Evolutionary conservation across 1,139 yeast genomes (phyloP).

Genomic region (Blastobotrys persicus): DNA sequence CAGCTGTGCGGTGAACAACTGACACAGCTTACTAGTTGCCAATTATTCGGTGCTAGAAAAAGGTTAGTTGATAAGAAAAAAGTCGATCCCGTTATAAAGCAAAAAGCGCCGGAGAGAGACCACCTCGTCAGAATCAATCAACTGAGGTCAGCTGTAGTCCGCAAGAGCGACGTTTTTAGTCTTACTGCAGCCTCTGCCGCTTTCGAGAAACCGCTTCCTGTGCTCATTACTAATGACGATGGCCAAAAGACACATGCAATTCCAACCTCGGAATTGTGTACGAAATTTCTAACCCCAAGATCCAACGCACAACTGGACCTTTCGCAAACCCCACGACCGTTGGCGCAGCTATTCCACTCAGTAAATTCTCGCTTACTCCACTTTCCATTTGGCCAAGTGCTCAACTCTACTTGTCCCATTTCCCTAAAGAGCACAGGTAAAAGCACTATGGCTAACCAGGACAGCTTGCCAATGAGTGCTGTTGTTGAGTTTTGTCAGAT

Average conservation of each 20-base stretch:
- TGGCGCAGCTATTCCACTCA: background rate
- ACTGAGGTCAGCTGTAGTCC: background rate
- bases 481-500: conserved; percentile 19
- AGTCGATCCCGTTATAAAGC: background rate
- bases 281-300: background rate
- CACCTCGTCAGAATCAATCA: background rate
- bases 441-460: background rate
- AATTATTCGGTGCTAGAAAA: too few relatives aligned
- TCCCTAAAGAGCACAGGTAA: background rate
- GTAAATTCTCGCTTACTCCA: background rate
- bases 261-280: background rate
- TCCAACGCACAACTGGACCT: background rate
- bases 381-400: background rate
- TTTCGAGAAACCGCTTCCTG: background rate
- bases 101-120: background rate
- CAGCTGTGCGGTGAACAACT: conserved; percentile 7
- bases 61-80: background rate
- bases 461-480: conserved; percentile 3
- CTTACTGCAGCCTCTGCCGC: background rate
- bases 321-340: background rate
- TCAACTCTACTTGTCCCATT: conserved; percentile 1
- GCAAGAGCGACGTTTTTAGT: background rate
- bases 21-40: background rate
- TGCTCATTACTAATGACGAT: background rate
- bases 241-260: background rate